Evolutionary conservation across 768 basidiomycete genomes (phyloP).

Genomic region (Lactarius deliciosus): DNA sequence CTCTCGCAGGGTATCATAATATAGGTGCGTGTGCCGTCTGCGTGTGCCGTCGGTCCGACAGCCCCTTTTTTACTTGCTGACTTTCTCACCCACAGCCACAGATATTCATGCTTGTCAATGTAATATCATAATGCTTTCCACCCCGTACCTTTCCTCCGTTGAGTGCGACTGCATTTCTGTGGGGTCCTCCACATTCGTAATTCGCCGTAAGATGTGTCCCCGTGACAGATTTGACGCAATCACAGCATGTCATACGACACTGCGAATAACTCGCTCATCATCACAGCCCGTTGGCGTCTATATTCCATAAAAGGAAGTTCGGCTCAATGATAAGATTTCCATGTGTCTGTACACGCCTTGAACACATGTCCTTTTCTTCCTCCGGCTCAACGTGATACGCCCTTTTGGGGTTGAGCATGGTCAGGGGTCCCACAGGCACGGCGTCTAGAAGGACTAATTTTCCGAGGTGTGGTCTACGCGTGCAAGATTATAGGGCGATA

Average conservation of each 20-base stretch:
- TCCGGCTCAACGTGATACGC: slow-evolving; percentile 9
- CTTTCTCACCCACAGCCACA: slow-evolving; percentile 8
- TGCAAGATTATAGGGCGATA: slow-evolving; percentile 22
- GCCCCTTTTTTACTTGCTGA: background rate
- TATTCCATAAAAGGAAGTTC: slow-evolving; percentile 20
- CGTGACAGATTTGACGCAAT: slow-evolving; percentile 26
- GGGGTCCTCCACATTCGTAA: slow-evolving; percentile 12
- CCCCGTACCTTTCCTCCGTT: background rate
- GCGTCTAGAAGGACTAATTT: slow-evolving; percentile 14
- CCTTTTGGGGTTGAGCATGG: slow-evolving; percentile 18
- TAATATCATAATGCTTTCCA: slow-evolving; percentile 1
- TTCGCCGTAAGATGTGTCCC: slow-evolving; percentile 12
- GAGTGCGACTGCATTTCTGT: background rate
- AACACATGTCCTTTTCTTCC: slow-evolving; percentile 22
- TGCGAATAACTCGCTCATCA: background rate
- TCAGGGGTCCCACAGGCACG: slow-evolving; percentile 11
- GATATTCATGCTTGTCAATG: slow-evolving; percentile 2
- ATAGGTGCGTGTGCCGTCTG: slow-evolving; percentile 12
- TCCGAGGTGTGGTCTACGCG: slow-evolving; percentile 20
- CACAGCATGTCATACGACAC: slow-evolving; percentile 22
- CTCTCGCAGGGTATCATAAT: slow-evolving; percentile 8
- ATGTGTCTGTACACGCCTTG: slow-evolving; percentile 25
- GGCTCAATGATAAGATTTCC: slow-evolving; percentile 24
- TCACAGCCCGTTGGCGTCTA: slow-evolving; percentile 16
- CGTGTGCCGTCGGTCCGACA: too few species aligned